Percentiles rank a stretch among this genome's conserved stretches.
phyloP scores from a whole-genome alignment of 495 filamentous ascomycete genomes.

The Patellaria atrata region DNA sequence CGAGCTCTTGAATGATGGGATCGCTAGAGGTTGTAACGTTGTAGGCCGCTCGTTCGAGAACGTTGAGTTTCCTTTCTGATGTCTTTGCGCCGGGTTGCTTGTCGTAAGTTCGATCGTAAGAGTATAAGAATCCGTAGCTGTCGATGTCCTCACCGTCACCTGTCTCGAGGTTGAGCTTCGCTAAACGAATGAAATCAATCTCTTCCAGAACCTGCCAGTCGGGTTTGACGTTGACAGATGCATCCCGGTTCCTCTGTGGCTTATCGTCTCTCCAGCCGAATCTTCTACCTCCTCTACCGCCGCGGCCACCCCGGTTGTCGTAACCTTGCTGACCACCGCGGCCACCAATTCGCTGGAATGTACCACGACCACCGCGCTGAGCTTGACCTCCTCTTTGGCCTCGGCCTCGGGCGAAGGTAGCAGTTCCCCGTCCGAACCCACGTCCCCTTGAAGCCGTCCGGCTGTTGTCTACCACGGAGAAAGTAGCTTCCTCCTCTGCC shows the following conservation, averaged over 20 bases:
- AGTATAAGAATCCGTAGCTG: conserved; percentile 89
- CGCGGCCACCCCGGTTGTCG: conserved; percentile 49
- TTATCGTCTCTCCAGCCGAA: conserved; percentile 99
- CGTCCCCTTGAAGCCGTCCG: conserved; percentile 68
- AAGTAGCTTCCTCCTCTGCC: conserved; percentile 90
- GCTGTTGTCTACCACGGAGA: conserved; percentile 94
- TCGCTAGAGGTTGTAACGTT: conserved; percentile 94
- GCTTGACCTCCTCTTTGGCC: conserved; percentile 38
- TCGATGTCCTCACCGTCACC: conserved; percentile 92
- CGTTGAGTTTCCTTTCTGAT: conserved; percentile 68
- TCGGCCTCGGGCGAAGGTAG: conserved; percentile 76
- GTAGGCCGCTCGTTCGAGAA: conserved; percentile 87
- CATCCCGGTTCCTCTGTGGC: conserved; percentile 88
- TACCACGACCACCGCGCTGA: conserved; percentile 42
- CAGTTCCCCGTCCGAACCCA: conserved; percentile 73
- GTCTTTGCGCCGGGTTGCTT: conserved; percentile 72
- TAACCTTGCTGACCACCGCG: conserved; percentile 47
- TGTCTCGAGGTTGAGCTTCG: conserved; percentile 87
- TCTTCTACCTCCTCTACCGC: conserved; percentile 53
- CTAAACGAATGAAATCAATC: conserved; percentile 90
- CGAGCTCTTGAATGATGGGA: conserved; percentile 90
- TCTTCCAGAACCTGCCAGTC: conserved; percentile 95
- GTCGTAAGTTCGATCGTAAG: conserved; percentile 91
- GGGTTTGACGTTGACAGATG: conserved; percentile 82
- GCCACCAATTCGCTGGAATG: conserved; percentile 36